A percentile compares a stretch with the other conserved stretches of the same genome.
Conservation (phyloP, 129 eudicot species). For the Flaveria robusta region DNA sequence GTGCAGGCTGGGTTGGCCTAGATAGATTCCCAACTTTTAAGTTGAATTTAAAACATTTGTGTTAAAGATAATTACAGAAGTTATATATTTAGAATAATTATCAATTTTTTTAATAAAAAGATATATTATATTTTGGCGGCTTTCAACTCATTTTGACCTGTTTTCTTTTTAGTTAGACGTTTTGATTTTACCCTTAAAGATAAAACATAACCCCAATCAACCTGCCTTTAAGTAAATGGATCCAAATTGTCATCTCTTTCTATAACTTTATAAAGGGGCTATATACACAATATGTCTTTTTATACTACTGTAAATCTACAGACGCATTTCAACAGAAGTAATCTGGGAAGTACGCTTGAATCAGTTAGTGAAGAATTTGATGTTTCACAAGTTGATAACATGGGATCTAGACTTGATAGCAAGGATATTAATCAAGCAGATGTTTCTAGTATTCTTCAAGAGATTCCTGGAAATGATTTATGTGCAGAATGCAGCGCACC, state of each 20-base stretch:
- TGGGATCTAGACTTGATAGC: slow-evolving; percentile 40
- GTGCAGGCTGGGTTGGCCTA: not conserved
- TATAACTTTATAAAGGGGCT: not conserved
- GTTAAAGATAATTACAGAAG: not conserved
- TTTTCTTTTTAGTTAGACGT: not conserved
- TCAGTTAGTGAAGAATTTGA: slow-evolving; percentile 37
- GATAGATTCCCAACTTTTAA: not conserved
- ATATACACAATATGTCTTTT: not conserved
- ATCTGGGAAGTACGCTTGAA: slow-evolving; percentile 36
- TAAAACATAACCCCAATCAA: not conserved
- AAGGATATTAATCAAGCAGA: slow-evolving; percentile 48
- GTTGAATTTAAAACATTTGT: not conserved
- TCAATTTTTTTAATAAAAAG: not conserved
- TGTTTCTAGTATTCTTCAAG: slow-evolving; percentile 68
- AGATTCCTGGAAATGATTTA: slow-evolving; percentile 84
- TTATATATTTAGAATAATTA: not conserved
- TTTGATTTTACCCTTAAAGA: not conserved
- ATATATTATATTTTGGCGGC: not conserved
- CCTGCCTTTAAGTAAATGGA: not conserved
- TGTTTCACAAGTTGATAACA: slow-evolving; percentile 35
- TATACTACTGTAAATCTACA: slow-evolving; percentile 33
- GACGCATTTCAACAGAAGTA: slow-evolving; percentile 48
- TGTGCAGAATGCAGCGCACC: slow-evolving; percentile 90
- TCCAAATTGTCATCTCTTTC: not conserved
- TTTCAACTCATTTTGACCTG: not conserved